A percentile compares a stretch with the other conserved stretches of the same genome.
Evolutionary conservation across 306 rosid species (phyloP).

Genomic region (Vigna reflexopilosa): DNA sequence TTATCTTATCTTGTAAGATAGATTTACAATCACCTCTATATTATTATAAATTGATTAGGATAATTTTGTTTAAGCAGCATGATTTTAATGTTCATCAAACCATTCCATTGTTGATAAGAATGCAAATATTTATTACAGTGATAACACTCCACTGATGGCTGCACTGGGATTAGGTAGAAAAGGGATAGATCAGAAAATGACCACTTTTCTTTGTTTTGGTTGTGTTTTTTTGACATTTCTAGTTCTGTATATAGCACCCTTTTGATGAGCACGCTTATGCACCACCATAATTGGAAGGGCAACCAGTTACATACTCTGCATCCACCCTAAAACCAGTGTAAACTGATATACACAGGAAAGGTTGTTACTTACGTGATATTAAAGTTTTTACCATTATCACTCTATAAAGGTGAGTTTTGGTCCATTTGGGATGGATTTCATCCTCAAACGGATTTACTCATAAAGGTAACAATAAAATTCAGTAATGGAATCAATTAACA

Average conservation of each 20-base stretch:
- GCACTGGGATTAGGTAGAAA: not conserved
- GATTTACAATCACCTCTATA: too few relatives aligned
- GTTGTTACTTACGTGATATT: not conserved
- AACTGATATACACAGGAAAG: not conserved
- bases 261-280: not conserved
- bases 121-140: too few relatives aligned
- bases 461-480: not conserved
- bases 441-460: not conserved
- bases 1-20: too few relatives aligned
- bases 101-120: not conserved
- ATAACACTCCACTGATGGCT: not conserved
- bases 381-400: not conserved
- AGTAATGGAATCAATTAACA: not conserved
- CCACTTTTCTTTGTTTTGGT: not conserved
- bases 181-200: constrained; percentile 3
- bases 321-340: not conserved
- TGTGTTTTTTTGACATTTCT: not conserved
- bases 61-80: too few relatives aligned
- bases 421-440: too few relatives aligned
- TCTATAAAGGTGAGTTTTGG: not conserved
- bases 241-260: not conserved
- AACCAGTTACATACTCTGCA: not conserved
- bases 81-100: too few relatives aligned
- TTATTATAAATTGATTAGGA: too few relatives aligned
- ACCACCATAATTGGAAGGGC: not conserved